Evolutionary conservation across 306 rosid species (phyloP).

Genomic region (Hylodesmum podocarpum): DNA sequence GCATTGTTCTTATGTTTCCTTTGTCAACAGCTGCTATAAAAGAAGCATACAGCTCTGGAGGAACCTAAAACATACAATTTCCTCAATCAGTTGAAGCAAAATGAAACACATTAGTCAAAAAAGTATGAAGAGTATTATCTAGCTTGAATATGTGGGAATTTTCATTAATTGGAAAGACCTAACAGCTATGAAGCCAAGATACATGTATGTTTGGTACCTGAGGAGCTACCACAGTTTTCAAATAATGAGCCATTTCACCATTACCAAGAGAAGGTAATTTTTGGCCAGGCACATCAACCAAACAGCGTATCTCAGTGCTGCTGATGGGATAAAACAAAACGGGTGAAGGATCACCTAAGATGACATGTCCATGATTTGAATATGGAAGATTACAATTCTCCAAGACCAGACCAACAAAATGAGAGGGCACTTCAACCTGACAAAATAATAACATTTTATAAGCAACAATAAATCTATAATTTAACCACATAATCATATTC

Average conservation of each 20-base stretch:
- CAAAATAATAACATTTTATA: neutral
- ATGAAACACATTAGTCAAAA: neutral
- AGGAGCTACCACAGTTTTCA: constrained; percentile 63
- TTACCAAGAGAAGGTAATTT: constrained; percentile 55
- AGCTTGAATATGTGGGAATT: neutral
- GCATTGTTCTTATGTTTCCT: constrained; percentile 76
- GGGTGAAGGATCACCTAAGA: constrained; percentile 65
- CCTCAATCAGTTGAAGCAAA: constrained; percentile 5
- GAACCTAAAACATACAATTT: constrained; percentile 51
- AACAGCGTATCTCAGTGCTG: constrained; percentile 62
- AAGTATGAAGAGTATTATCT: neutral
- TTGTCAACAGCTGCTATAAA: constrained; percentile 70
- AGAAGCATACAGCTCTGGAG: constrained; percentile 53
- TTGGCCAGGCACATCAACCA: constrained; percentile 69
- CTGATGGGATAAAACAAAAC: constrained; percentile 65
- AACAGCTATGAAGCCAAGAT: neutral
- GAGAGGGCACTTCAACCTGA: constrained; percentile 82
- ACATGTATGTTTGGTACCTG: constrained; percentile 48
- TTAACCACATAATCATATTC: neutral
- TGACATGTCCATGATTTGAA: constrained; percentile 61
- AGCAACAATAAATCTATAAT: neutral
- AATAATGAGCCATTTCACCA: constrained; percentile 63
- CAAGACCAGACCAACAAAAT: constrained; percentile 60
- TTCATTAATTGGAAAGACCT: neutral
- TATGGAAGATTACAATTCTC: constrained; percentile 63